A percentile compares a stretch with the other conserved stretches of the same genome.
phyloP scores from a whole-genome alignment of 768 basidiomycete genomes.

The Xerocomellus chrysenteron region DNA sequence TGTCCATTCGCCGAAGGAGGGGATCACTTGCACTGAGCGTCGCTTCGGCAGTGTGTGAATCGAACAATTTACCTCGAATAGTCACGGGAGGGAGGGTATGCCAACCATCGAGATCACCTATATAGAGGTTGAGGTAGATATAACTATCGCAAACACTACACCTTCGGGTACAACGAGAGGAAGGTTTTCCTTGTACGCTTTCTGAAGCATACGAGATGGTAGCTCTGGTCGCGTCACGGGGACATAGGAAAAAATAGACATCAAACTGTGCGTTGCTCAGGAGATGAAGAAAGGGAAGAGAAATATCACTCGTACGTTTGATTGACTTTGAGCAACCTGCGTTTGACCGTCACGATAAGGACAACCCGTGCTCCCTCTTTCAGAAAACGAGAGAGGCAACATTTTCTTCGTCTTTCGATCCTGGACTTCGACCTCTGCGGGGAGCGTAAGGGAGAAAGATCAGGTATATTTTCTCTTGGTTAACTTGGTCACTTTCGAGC shows the following conservation, averaged over 20 bases:
- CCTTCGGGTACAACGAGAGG: slow-evolving; percentile 37
- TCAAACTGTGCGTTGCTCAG: slow-evolving; percentile 25
- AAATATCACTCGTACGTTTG: slow-evolving; percentile 38
- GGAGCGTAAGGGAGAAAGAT: slow-evolving; percentile 50
- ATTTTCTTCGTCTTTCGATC: slow-evolving; percentile 36
- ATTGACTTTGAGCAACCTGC: slow-evolving; percentile 48
- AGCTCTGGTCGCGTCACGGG: slow-evolving; percentile 34
- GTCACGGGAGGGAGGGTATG: slow-evolving; percentile 33
- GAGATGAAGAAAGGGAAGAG: not conserved
- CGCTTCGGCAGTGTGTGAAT: slow-evolving; percentile 29
- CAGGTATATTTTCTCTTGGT: slow-evolving; percentile 46
- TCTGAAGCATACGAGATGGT: slow-evolving; percentile 38
- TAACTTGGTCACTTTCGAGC: slow-evolving; percentile 33
- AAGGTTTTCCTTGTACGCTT: slow-evolving; percentile 36
- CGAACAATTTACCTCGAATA: slow-evolving; percentile 37
- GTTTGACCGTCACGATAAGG: slow-evolving; percentile 48
- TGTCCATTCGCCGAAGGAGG: not conserved
- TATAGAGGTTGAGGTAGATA: not conserved
- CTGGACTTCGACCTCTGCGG: slow-evolving; percentile 40
- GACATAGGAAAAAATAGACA: slow-evolving; percentile 33
- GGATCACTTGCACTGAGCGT: slow-evolving; percentile 32
- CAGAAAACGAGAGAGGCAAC: slow-evolving; percentile 51
- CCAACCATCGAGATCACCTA: slow-evolving; percentile 43
- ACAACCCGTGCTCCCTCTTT: slow-evolving; percentile 59
- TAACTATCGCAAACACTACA: not conserved